These are phyloP conservation scores for Apiospora sp. DNA, from an alignment of 2,329 filamentous ascomycete genomes.

Conservation along the genomic window DNA sequence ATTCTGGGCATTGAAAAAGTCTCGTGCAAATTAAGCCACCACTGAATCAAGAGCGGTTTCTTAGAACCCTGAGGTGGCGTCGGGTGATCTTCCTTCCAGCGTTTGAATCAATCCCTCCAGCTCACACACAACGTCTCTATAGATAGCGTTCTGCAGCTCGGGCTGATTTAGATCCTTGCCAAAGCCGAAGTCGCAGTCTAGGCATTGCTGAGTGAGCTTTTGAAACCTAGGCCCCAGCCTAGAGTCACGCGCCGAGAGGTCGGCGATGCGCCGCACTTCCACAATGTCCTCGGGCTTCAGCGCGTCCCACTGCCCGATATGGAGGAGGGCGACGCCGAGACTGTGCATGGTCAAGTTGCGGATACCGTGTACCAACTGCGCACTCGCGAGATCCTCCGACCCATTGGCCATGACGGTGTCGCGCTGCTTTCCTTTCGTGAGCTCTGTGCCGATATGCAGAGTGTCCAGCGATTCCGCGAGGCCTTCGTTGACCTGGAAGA, in stretches of 20 bases:
- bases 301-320: slow-evolving; percentile 37
- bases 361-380: slow-evolving; percentile 32
- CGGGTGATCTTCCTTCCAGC: slow-evolving; percentile 3
- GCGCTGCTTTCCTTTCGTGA: slow-evolving; percentile 21
- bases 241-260: slow-evolving; percentile 25
- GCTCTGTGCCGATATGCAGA: slow-evolving; percentile 30
- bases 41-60: too few species aligned
- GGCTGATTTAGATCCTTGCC: slow-evolving; percentile 31
- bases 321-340: slow-evolving; percentile 39
- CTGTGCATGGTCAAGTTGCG: slow-evolving; percentile 38
- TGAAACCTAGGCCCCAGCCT: slow-evolving; percentile 34
- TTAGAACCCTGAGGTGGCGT: not conserved
- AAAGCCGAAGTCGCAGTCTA: slow-evolving; percentile 38
- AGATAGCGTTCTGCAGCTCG: slow-evolving; percentile 33
- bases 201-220: slow-evolving; percentile 36
- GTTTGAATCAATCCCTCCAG: slow-evolving; percentile 26
- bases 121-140: slow-evolving; percentile 32
- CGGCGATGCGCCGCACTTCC: slow-evolving; percentile 32
- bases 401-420: slow-evolving; percentile 16
- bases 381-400: slow-evolving; percentile 22
- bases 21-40: not conserved
- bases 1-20: too few species aligned
- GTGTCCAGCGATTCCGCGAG: slow-evolving; percentile 30
- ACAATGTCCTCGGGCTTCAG: slow-evolving; percentile 35
- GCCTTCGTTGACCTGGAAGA: slow-evolving; percentile 26